A percentile compares a stretch with the other conserved stretches of the same genome.
phyloP scores from a whole-genome alignment of 2,329 filamentous ascomycete genomes.

The Botrytis porri region DNA sequence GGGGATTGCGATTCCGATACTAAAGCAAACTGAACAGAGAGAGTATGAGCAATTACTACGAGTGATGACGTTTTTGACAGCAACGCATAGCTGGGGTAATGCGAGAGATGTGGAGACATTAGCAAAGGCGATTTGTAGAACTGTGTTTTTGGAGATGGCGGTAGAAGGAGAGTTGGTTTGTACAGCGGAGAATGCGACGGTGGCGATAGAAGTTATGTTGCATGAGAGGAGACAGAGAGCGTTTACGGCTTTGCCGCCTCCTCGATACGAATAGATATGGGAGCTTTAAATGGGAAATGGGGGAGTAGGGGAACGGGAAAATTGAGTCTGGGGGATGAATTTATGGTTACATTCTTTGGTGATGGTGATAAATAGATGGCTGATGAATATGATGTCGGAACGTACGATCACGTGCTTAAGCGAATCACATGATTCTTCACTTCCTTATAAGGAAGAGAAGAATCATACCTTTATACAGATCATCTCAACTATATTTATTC shows the following conservation, averaged over 20 bases:
- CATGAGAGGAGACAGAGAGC: slow-evolving; percentile 16
- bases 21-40: neutral
- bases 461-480: too few species aligned
- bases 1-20: slow-evolving; percentile 16
- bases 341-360: neutral
- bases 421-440: too few species aligned
- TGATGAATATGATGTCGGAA: neutral
- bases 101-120: slow-evolving; percentile 30
- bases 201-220: slow-evolving; percentile 21
- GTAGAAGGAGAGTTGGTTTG: slow-evolving; percentile 18
- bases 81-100: slow-evolving; percentile 26
- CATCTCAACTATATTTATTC: too few species aligned
- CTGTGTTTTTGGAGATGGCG: slow-evolving; percentile 15
- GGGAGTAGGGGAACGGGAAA: neutral
- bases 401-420: too few species aligned
- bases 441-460: too few species aligned
- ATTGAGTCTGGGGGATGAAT: neutral
- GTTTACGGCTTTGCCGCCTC: neutral
- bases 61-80: slow-evolving; percentile 14
- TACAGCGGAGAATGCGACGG: neutral
- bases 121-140: slow-evolving; percentile 21
- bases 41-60: slow-evolving; percentile 1
- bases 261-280: slow-evolving; percentile 5
- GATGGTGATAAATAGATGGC: neutral
- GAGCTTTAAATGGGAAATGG: neutral